These are phyloP conservation scores for Pseudopyricularia javanii DNA, from an alignment of 2,329 filamentous ascomycete genomes.

Conservation along the genomic window DNA sequence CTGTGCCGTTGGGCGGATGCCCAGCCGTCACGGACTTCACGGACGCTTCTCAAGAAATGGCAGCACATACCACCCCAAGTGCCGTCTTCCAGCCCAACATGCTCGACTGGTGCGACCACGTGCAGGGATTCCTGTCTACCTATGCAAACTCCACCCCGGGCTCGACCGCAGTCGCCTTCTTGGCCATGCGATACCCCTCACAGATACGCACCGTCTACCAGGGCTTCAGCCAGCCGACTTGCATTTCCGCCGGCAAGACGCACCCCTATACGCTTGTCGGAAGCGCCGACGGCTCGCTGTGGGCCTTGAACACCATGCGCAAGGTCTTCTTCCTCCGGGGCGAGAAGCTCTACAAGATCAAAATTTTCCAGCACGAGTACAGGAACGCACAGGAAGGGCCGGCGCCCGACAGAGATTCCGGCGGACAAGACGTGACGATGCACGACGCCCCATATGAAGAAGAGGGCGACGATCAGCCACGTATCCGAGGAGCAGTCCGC, in stretches of 20 bases:
- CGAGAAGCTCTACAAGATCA: constrained; percentile 24
- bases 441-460: constrained; percentile 4
- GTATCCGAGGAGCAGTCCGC: constrained; percentile 32
- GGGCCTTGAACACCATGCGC: constrained; percentile 26
- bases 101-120: constrained; percentile 40
- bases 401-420: not conserved
- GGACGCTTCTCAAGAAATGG: constrained; percentile 37
- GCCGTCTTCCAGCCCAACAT: constrained; percentile 40
- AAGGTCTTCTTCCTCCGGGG: constrained; percentile 28
- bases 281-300: constrained; percentile 30
- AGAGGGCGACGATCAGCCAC: constrained; percentile 11
- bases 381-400: constrained; percentile 16
- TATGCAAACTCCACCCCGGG: constrained; percentile 40
- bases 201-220: constrained; percentile 39
- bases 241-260: constrained; percentile 32
- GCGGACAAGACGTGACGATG: not conserved
- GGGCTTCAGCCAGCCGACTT: constrained; percentile 25
- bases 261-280: constrained; percentile 41
- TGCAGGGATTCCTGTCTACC: constrained; percentile 40
- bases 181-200: constrained; percentile 39
- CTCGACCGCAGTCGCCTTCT: constrained; percentile 39
- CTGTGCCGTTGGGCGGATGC: constrained; percentile 40
- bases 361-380: constrained; percentile 43
- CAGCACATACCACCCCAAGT: constrained; percentile 36
- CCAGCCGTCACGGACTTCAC: constrained; percentile 39